These are phyloP conservation scores for Citrus inodora DNA, from an alignment of 345 rosid genomes.

Conservation along the genomic window DNA sequence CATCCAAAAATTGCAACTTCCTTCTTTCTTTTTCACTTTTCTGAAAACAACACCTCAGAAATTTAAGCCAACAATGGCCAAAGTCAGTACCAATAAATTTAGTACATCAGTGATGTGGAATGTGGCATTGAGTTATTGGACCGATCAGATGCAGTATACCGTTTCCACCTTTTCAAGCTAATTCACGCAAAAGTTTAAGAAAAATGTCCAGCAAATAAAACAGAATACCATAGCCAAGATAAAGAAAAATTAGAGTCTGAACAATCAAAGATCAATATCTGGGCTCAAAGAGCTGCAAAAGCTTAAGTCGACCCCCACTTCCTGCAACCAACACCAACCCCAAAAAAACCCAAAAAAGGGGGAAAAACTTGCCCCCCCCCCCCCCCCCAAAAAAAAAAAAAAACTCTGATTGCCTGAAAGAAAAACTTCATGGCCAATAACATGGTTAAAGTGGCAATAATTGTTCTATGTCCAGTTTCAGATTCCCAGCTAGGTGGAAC, in stretches of 20 bases:
- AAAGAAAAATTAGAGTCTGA: neutral
- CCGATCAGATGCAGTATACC: neutral
- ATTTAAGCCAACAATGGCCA: neutral
- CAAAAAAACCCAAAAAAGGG: too few relatives aligned
- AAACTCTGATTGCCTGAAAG: neutral
- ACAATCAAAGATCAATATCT: neutral
- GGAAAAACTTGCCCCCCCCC: too few relatives aligned
- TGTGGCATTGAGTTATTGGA: neutral
- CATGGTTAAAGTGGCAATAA: neutral
- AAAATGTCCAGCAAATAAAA: neutral
- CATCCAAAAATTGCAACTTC: neutral
- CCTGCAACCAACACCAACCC: too few relatives aligned
- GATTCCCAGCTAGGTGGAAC: slow-evolving; percentile 5
- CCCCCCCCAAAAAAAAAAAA: too few relatives aligned
- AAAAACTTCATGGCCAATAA: neutral
- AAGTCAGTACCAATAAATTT: neutral
- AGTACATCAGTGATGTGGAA: neutral
- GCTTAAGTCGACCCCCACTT: too few relatives aligned
- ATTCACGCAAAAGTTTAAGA: neutral
- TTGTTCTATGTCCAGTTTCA: neutral
- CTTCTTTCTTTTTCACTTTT: neutral
- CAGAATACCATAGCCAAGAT: neutral
- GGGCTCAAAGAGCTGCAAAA: neutral
- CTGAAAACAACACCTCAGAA: neutral
- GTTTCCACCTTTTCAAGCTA: neutral